Conservation (phyloP, 768 basidiomycete species). For the Tulasnella sp. region DNA sequence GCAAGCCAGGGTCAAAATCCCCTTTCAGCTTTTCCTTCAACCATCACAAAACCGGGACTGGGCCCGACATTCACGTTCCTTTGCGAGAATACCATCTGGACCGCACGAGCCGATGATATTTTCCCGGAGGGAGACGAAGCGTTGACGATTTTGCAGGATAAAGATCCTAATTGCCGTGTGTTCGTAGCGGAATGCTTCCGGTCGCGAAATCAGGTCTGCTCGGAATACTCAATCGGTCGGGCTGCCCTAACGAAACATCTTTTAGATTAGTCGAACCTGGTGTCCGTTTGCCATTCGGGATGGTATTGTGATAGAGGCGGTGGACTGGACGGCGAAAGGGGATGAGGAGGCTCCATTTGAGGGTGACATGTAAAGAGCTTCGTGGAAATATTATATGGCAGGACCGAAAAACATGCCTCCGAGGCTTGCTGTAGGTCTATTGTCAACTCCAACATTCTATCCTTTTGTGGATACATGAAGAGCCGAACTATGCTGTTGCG, state of each 20-base stretch:
- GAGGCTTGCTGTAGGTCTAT: not conserved
- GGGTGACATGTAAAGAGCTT: not conserved
- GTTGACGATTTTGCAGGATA: not conserved
- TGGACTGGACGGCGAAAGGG: not conserved
- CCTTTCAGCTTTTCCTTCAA: conserved; percentile 17
- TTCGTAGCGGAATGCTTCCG: conserved; percentile 23
- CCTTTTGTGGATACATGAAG: not conserved
- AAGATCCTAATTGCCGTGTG: not conserved
- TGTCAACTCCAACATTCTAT: not conserved
- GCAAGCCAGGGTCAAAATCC: conserved; percentile 18
- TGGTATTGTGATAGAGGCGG: conserved; percentile 9
- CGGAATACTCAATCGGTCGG: not conserved
- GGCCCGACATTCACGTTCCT: conserved; percentile 25
- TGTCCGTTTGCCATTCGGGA: conserved; percentile 14
- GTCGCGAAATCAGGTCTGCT: conserved; percentile 19
- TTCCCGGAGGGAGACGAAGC: conserved; percentile 21
- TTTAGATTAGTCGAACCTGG: conserved; percentile 18
- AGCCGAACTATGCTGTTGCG: not conserved
- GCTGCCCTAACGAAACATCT: not conserved
- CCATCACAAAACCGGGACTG: conserved; percentile 23
- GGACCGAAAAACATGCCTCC: not conserved
- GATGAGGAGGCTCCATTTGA: not conserved
- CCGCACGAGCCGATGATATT: conserved; percentile 8
- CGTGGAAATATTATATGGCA: not conserved
- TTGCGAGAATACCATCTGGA: conserved; percentile 21